Base-by-base conservation (phyloP, 2,329 filamentous ascomycete genomes). In the Parascedosporium putredinis region DNA sequence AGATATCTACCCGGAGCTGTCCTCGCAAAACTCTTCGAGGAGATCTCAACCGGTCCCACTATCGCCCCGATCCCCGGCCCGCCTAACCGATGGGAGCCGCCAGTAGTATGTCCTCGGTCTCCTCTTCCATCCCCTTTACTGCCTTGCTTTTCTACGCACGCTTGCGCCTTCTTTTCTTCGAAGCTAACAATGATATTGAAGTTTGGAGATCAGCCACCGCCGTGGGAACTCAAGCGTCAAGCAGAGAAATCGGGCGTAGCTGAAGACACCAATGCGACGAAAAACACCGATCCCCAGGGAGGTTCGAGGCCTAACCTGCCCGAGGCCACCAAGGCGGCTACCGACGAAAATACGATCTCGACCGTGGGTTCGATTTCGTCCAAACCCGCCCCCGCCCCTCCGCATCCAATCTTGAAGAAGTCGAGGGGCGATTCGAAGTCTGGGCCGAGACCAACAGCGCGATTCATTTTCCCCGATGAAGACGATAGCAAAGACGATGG, bases 341-440 rank as follows among this genome's bases (percentile, higher is more conserved):
- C 18, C 25, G 16, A 42, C 16, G 38, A 42, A 14, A 25, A 22
- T 18, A 14, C 22, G 25, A 22, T 9, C 40, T 33, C 46, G 14
- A 22, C 6, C 20, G 36, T 23, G 20, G 18, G 38, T 20, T 59
- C 61, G 20, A 63, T 67, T 12, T 72, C 71, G 9, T 72, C 73
- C 29, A 66, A 60, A 50, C 59, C 62, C 8, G 66, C 69, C 12
- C 70, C 70, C 50, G 68, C 71, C 6, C 69, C 72, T 4, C 73
- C 71, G 3, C 76, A 78, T 55, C 77, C 79, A 1, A 83, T 82
- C 49, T 58, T 82, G 52, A 81, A 81, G 59, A 82, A 81, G 60
- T 64, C 71, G 42, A 70, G 75, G 56, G 73, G 72, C 12, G 74
- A 75, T 51, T 76, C 76, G 25, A 63, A 66, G 18, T 71, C 69